Evolutionary conservation across 441 rosid genomes (phyloP).

Genomic region (Croton laevigatus): DNA sequence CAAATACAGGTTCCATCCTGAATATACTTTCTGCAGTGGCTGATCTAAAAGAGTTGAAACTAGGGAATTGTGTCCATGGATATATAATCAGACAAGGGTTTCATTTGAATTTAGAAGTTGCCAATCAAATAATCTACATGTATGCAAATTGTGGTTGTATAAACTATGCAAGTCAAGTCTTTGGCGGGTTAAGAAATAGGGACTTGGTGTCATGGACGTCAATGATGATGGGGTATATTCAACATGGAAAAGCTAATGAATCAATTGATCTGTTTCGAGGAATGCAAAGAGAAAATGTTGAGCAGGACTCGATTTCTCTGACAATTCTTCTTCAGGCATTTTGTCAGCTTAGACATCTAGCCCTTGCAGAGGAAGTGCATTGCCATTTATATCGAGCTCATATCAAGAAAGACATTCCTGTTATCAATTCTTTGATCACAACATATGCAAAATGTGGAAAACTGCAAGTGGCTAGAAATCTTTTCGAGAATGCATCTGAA

Average conservation of each 20-base stretch:
- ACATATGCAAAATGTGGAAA: conserved; percentile 34
- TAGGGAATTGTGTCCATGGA: conserved; percentile 28
- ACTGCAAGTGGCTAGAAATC: conserved; percentile 22
- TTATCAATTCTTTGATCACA: conserved; percentile 31
- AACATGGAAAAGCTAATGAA: conserved; percentile 21
- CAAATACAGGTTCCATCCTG: conserved; percentile 25
- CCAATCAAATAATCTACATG: conserved; percentile 28
- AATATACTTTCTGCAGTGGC: conserved; percentile 28
- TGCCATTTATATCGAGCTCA: conserved; percentile 25
- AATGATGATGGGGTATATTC: conserved; percentile 26
- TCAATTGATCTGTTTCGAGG: conserved; percentile 18
- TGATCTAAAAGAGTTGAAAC: conserved; percentile 20
- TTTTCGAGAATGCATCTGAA: conserved; percentile 20
- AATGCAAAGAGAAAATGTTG: conserved; percentile 23
- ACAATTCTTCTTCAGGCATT: conserved; percentile 30
- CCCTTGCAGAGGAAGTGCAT: conserved; percentile 32
- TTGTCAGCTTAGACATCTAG: conserved; percentile 29
- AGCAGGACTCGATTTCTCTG: conserved; percentile 27
- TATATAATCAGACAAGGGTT: conserved; percentile 20
- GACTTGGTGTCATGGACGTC: conserved; percentile 35
- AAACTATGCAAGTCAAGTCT: conserved; percentile 20
- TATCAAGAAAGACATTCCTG: conserved; percentile 15
- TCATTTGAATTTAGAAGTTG: conserved; percentile 19
- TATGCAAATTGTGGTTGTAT: conserved; percentile 24
- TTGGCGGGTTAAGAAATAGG: conserved; percentile 15